Evolutionary conservation across 1,139 yeast genomes (phyloP).

Genomic region (Hemisphaericaspora xylofermentans): DNA sequence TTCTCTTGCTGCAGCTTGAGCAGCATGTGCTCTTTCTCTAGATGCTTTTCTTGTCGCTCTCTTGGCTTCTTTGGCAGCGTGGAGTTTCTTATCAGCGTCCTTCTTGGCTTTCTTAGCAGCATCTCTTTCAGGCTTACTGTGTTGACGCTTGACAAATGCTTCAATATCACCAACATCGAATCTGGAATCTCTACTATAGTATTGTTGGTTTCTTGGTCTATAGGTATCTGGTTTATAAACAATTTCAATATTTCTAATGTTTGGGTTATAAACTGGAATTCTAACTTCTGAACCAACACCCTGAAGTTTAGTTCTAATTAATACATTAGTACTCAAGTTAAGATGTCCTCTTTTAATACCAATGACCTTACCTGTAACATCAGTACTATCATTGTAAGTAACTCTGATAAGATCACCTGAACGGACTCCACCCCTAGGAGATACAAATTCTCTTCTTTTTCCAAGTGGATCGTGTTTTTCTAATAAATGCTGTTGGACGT

Average conservation of each 20-base stretch:
- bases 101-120: slow-evolving; percentile 5
- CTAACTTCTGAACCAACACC: slow-evolving; percentile 81
- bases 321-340: slow-evolving; percentile 66
- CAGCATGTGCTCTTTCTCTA: neutral
- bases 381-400: slow-evolving; percentile 65
- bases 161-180: slow-evolving; percentile 83
- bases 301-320: slow-evolving; percentile 69
- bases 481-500: slow-evolving; percentile 49
- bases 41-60: neutral
- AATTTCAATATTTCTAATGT: slow-evolving; percentile 69
- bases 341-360: slow-evolving; percentile 64
- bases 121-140: slow-evolving; percentile 6
- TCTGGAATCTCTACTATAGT: slow-evolving; percentile 74
- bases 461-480: slow-evolving; percentile 71
- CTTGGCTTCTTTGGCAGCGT: slow-evolving; percentile 1
- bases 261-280: slow-evolving; percentile 77
- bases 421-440: slow-evolving; percentile 52
- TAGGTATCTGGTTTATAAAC: slow-evolving; percentile 70
- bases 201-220: slow-evolving; percentile 76
- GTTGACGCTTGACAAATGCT: slow-evolving; percentile 30
- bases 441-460: slow-evolving; percentile 63
- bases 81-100: neutral
- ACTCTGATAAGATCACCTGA: slow-evolving; percentile 84
- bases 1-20: neutral
- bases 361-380: slow-evolving; percentile 73